Conservation (phyloP, 2,329 filamentous ascomycete species). For the Sarocladiaceae sp. region DNA sequence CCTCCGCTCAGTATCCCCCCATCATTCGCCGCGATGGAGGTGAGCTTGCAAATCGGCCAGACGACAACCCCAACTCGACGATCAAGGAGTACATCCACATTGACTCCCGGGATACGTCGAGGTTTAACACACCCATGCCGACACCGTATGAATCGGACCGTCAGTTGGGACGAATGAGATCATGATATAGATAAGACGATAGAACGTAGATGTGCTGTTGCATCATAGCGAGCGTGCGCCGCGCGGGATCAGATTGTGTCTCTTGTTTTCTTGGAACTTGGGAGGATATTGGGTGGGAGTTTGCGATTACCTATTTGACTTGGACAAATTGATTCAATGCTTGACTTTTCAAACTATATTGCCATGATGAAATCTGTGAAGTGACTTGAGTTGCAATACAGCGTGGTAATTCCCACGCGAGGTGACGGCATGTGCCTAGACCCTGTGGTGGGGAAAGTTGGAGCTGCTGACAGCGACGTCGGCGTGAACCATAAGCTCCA, state of each 20-base stretch:
- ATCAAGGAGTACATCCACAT: conserved; percentile 24
- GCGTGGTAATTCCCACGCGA: too few species aligned
- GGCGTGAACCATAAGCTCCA: neutral
- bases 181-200: neutral
- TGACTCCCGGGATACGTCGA: conserved; percentile 23
- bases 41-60: conserved; percentile 10
- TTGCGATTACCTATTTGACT: neutral
- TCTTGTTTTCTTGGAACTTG: neutral
- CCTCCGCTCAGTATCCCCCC: conserved; percentile 15
- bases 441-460: too few species aligned
- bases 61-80: conserved; percentile 14
- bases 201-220: neutral
- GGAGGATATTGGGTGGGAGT: neutral
- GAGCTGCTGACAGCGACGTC: neutral
- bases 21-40: conserved; percentile 22
- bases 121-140: conserved; percentile 25
- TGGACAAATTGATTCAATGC: neutral
- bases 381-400: too few species aligned
- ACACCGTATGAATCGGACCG: conserved; percentile 24
- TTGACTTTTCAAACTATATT: neutral
- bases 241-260: neutral
- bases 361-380: neutral
- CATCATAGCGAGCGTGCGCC: conserved; percentile 3
- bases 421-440: too few species aligned
- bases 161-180: conserved; percentile 17